Conservation (phyloP, 1,284 basidiomycete species). For the Fomes fomentarius region DNA sequence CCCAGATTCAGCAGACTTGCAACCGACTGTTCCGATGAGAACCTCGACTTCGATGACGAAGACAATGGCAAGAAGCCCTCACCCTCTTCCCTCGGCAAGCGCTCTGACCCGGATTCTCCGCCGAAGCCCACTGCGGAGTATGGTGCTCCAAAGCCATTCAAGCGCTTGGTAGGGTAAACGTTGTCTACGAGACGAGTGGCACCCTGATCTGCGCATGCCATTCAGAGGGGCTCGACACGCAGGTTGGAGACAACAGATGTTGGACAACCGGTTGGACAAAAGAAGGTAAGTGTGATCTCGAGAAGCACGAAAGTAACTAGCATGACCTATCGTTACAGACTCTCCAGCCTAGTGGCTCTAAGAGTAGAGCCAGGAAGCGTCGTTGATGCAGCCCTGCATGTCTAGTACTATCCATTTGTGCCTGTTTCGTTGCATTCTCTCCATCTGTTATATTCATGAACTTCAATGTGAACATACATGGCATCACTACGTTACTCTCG, state of each 20-base stretch:
- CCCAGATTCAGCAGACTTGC: constrained; percentile 32
- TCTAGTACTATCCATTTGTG: background rate
- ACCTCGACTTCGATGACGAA: constrained; percentile 33
- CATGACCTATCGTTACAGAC: background rate
- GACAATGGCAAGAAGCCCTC: constrained; percentile 2
- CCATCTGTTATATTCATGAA: background rate
- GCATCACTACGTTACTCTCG: no score
- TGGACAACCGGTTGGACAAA: background rate
- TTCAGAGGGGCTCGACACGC: constrained; percentile 25
- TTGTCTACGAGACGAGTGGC: background rate
- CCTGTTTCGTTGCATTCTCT: background rate
- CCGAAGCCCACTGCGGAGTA: constrained; percentile 1
- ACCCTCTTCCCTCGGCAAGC: constrained; percentile 26
- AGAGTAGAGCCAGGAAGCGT: constrained; percentile 20
- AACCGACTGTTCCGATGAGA: constrained; percentile 35
- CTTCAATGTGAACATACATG: no score
- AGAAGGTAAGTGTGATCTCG: constrained; percentile 4
- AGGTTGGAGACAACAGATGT: constrained; percentile 14
- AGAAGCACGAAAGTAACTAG: background rate
- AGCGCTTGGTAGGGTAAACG: constrained; percentile 24
- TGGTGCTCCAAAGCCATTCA: constrained; percentile 16
- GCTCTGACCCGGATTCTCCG: constrained; percentile 15
- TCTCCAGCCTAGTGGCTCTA: constrained; percentile 14
- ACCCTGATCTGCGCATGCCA: background rate
- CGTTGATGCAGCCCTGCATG: constrained; percentile 6